Base-by-base conservation (phyloP, 2,329 filamentous ascomycete genomes). In the Colletotrichum lindemuthianum region DNA sequence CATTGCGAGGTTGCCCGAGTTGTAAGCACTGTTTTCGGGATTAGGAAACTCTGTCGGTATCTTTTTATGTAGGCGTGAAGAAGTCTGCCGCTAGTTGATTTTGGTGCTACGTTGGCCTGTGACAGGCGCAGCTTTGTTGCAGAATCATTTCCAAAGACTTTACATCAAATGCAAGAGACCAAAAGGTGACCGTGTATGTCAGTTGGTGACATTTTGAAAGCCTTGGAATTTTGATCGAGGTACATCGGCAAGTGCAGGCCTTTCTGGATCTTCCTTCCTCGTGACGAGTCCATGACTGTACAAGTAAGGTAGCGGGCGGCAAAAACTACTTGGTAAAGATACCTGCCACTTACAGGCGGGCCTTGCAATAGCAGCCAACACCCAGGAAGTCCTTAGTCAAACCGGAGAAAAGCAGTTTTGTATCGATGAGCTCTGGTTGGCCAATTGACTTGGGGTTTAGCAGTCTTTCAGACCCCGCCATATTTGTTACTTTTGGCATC, bases 371-470 rank as follows among this genome's bases (percentile, higher is more conserved):
- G 24, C 33, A 33, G 7, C 40, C n/a, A 24, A 36, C 44, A n/a
- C 16, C 52, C 40, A 44, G 24, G 33, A 63, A 63, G 48, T 16
- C 24, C 52, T 63, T 60, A 63, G 63, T 66, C 66, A 63, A 60
- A 63, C 50, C 33, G 45, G 54, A 58, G 33, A 33, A 53, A 53
- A 55, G 63, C 58, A 34, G 59, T 56, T 63, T 55, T 56, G 59
- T 75, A 75, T 75, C 73, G 68, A 67, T 52, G 61, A 51, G 43
- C 56, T 66, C 54, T 74, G 72, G 75, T 75, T 75, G 73, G 73
- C 36, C 73, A 75, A 75, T 75, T 69, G 69, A 63, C 24, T 47
- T 52, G 24, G 24, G 47, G 24, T 36, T 53, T 61, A 61, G 58
- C 51, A 45, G 58, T 45, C 51, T 56, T 65, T 56, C 45, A 44